Evolutionary conservation across 176 grass and related monocot species (phyloP), one percentile per base, ranked within the genome.

Genomic region (Tillandsia fasciculata): DNA sequence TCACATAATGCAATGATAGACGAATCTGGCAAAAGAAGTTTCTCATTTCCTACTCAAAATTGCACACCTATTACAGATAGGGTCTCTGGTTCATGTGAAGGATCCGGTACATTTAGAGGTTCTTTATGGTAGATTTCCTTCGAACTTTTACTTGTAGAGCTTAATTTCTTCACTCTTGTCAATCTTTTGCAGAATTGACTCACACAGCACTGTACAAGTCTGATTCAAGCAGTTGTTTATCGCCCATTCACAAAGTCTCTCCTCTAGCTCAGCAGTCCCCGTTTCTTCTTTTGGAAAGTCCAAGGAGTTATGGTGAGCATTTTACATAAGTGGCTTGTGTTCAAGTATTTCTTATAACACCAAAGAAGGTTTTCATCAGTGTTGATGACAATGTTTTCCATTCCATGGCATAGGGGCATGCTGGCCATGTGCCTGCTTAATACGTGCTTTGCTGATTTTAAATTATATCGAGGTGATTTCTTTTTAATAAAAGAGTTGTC

Each of bases 221-320:
- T 15, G 70, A 81, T 53, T 52, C 49, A 53, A 53, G 67, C 74
- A 72, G 66, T 64, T 68, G 20, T 59, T 13, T 80, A 17, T 70
- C 65, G 49, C 53, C 42, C 24, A 11, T 72, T 86, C 65, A 58
- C 82, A 69, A 77, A 58, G 47, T 79, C 72, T 87, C 77, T 71
- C 90, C 86, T 33, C 59, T 81, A 83, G 50, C 65, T 77, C 90
- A 89, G 69, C 5, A 49, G 64, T 29, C 71, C 68, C 64, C 81
- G 51, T 81, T 89, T 76, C 69, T 72, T 57, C 20, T 75, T 54
- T 66, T 76, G 65, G 86, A 77, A 65, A 75, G 72, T 77, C 86
- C 90, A 81, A 83, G 77, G 77, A 83, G 80, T 66, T 70, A 12
- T 80, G 86, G 86, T 94, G 90, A 89, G 86, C 26, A 48, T 59